These are phyloP conservation scores for Mucor plumbeus DNA, from an alignment of 371 early-diverging fungal species.

Conservation along the genomic window DNA sequence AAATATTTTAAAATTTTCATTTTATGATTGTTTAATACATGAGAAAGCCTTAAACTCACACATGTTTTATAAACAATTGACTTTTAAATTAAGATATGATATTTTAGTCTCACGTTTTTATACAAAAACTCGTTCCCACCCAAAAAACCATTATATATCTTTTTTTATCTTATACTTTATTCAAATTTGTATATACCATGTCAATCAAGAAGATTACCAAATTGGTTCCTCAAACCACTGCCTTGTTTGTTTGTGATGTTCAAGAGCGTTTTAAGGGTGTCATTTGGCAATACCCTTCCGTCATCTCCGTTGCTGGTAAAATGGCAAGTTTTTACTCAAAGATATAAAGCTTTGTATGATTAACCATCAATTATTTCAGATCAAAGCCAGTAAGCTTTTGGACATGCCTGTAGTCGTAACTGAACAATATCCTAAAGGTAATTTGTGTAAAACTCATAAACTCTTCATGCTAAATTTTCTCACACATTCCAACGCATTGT, in stretches of 20 bases:
- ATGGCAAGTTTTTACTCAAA: slow-evolving; percentile 61
- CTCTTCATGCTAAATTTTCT: slow-evolving; percentile 11
- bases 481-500: slow-evolving; percentile 26
- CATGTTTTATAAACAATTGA: no score
- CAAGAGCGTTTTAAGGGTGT: slow-evolving; percentile 86
- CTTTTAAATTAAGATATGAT: no score
- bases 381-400: slow-evolving; percentile 71
- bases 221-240: slow-evolving; percentile 67
- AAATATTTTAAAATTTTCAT: no score
- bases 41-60: no score
- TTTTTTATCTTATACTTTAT: no score
- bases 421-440: slow-evolving; percentile 87
- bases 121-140: no score
- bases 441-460: background rate
- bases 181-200: slow-evolving; percentile 21
- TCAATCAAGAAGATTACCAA: slow-evolving; percentile 41
- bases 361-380: slow-evolving; percentile 31
- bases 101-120: no score
- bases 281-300: slow-evolving; percentile 81
- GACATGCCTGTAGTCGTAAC: slow-evolving; percentile 89
- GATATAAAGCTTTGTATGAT: background rate
- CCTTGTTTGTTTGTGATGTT: slow-evolving; percentile 94
- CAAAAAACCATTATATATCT: no score
- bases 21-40: no score
- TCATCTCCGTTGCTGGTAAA: slow-evolving; percentile 88